A percentile compares a stretch with the other conserved stretches of the same genome.
Evolutionary conservation across 441 rosid genomes (phyloP).

Genomic region (Brassica hybrid): DNA sequence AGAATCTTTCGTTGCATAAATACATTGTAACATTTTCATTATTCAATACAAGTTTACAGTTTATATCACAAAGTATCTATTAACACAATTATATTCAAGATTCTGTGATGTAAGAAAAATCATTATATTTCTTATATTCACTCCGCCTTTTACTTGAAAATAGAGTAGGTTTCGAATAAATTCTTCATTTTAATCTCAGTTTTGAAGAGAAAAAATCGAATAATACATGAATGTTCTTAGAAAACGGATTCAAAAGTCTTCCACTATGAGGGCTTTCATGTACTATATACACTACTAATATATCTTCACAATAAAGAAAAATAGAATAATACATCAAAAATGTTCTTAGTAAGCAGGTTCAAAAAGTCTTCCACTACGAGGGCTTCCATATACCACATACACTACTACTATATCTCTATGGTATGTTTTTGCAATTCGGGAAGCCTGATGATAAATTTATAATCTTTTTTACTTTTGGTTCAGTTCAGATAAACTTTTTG

Average conservation of each 20-base stretch:
- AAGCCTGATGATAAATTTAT: background rate
- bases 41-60: background rate
- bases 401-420: background rate
- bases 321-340: background rate
- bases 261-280: background rate
- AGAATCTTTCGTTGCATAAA: background rate
- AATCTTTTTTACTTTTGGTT: background rate
- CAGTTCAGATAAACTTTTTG: background rate
- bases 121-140: background rate
- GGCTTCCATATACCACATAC: background rate
- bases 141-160: background rate
- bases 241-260: constrained; percentile 5
- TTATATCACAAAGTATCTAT: background rate
- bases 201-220: constrained; percentile 1
- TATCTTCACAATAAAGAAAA: background rate
- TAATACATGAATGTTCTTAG: background rate
- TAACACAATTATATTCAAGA: background rate
- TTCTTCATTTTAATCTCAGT: background rate
- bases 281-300: background rate
- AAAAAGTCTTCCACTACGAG: constrained; percentile 1
- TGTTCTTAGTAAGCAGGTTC: background rate
- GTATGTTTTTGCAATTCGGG: background rate
- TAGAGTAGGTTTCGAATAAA: background rate
- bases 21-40: background rate
- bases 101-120: background rate